These are phyloP conservation scores for Haplosporangium gracile DNA, from an alignment of 192 early-diverging fungal species.

Conservation along the genomic window DNA sequence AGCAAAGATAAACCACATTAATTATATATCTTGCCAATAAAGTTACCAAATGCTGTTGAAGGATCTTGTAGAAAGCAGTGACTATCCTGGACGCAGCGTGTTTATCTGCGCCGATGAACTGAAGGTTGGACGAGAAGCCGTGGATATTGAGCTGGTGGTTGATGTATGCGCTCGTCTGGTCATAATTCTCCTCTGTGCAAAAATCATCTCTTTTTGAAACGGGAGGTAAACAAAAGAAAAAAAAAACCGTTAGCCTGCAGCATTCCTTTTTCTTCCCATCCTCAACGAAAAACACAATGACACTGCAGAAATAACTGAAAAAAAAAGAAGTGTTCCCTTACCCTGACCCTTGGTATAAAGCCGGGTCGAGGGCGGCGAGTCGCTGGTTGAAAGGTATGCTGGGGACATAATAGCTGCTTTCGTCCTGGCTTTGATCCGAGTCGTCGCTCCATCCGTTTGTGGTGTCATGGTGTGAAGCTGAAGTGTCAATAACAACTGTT, in stretches of 20 bases:
- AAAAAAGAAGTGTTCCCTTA: not conserved
- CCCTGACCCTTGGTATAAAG: slow-evolving; percentile 51
- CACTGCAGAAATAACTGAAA: not conserved
- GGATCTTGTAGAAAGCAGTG: slow-evolving; percentile 32
- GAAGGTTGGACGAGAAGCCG: slow-evolving; percentile 36
- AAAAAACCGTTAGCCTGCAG: not conserved
- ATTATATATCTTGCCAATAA: not conserved
- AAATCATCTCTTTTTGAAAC: slow-evolving; percentile 37
- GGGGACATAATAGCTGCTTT: slow-evolving; percentile 42
- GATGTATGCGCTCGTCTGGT: slow-evolving; percentile 49
- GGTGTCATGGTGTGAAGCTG: not conserved
- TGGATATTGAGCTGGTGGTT: slow-evolving; percentile 40
- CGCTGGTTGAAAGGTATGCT: slow-evolving; percentile 32
- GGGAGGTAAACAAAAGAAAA: not conserved
- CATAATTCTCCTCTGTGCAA: slow-evolving; percentile 45
- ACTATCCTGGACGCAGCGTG: slow-evolving; percentile 39
- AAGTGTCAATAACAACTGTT: not conserved
- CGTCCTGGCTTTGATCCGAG: slow-evolving; percentile 34
- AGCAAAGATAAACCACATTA: not conserved
- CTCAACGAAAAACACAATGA: not conserved
- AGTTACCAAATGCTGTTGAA: slow-evolving; percentile 51
- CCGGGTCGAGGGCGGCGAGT: slow-evolving; percentile 32
- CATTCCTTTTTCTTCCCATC: not conserved
- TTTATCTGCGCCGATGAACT: slow-evolving; percentile 37
- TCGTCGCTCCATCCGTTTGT: slow-evolving; percentile 19